A percentile compares a stretch with the other conserved stretches of the same genome.
These are phyloP conservation scores for Hypholoma fasciculare DNA, from an alignment of 768 basidiomycete genomes.

Conservation along the genomic window DNA sequence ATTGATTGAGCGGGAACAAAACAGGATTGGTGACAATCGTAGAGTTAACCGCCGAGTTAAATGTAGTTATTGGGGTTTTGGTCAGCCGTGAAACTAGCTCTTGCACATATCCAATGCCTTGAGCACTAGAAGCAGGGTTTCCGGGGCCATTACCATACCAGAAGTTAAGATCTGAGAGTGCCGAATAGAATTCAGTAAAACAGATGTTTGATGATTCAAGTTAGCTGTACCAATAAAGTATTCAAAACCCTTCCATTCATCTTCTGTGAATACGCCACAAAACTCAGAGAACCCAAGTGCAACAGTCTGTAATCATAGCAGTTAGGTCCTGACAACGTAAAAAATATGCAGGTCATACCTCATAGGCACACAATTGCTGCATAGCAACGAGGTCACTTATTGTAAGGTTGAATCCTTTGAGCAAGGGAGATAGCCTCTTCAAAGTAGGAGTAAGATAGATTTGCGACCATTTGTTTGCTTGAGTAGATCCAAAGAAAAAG, in stretches of 20 bases:
- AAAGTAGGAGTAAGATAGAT: slow-evolving; percentile 61
- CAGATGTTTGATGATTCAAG: neutral
- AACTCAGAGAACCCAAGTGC: slow-evolving; percentile 77
- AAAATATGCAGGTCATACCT: slow-evolving; percentile 39
- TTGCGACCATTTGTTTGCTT: slow-evolving; percentile 54
- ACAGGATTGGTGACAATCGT: slow-evolving; percentile 56
- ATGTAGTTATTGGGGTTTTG: slow-evolving; percentile 50
- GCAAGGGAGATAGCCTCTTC: slow-evolving; percentile 46
- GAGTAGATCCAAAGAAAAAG: slow-evolving; percentile 37
- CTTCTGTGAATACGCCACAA: slow-evolving; percentile 75
- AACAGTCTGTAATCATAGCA: slow-evolving; percentile 53
- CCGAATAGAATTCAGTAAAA: neutral
- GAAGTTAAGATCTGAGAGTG: slow-evolving; percentile 45
- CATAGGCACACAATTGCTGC: slow-evolving; percentile 75
- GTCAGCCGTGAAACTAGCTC: slow-evolving; percentile 73
- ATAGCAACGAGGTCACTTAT: slow-evolving; percentile 55
- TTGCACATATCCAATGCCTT: slow-evolving; percentile 68
- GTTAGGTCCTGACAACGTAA: neutral
- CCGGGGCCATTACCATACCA: slow-evolving; percentile 74
- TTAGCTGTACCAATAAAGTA: slow-evolving; percentile 43
- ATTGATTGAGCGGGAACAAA: slow-evolving; percentile 58
- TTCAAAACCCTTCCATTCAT: slow-evolving; percentile 80
- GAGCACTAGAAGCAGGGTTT: slow-evolving; percentile 58
- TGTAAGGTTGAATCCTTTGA: slow-evolving; percentile 54
- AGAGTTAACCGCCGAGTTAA: slow-evolving; percentile 65